Base-by-base conservation (phyloP, 805 yeast species). In the Hanseniaspora clermontiae region DNA sequence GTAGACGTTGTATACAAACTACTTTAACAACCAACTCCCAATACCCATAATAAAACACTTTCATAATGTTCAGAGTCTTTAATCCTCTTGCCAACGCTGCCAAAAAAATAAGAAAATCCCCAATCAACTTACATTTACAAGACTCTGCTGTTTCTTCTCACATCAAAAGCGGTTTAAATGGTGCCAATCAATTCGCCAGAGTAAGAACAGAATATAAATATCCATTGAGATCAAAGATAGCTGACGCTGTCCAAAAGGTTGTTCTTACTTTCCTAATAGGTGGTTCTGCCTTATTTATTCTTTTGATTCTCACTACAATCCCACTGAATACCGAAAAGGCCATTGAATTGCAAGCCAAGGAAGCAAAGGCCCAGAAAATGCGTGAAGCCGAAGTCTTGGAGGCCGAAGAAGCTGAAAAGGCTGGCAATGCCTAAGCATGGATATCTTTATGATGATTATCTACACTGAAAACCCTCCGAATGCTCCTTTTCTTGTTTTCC, bases 141-240 rank as follows among this genome's bases (percentile, higher is more conserved):
- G 27, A 19, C 49, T 17, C 49, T 14, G 38, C 29, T 31, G 49
- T 46, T 17, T 46, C 49, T 5, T 46, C 49, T 12, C 38, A 31
- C 12, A 31, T 38, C 15, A 46, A 38, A 32, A 24, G 29, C 27
- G 24, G 24, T 19, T 29, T 29, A 3, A 46, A 46, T 11, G 46
- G 47, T 17, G 11, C 15, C 4, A 39, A 34, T 20, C 57, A 53
- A 46, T 53, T 53, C 12, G 57, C 47, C 40, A 53, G 49, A 46
- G 42, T 53, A 17, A 53, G 57, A 53, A 34, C 20, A 14, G 57
- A 53, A 53, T 53, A 46, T 19, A 27, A 29, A 17, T 53, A 53
- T n/a, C 51, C 57, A 17, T n/a, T 34, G 17, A 53, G 57, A 53
- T 38, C 57, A n/a, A 45, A 39, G 24, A 20, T 53, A 31, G 57